Evolutionary conservation across 768 basidiomycete species (phyloP).

Genomic region (Tylopilus felleus): DNA sequence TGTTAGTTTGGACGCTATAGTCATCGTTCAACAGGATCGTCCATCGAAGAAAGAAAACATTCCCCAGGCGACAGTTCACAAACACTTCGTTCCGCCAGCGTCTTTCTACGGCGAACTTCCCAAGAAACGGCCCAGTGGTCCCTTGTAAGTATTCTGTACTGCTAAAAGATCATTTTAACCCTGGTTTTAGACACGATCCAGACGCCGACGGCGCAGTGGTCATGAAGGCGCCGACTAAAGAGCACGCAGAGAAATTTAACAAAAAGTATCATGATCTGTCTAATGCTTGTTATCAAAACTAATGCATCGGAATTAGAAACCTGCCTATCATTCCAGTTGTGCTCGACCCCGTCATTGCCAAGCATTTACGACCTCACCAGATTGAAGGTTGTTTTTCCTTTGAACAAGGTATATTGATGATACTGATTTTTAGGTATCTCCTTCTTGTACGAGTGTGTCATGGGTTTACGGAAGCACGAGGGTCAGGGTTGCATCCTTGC

Average conservation of each 20-base stretch:
- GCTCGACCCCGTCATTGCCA: slow-evolving; percentile 79
- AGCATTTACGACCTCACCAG: slow-evolving; percentile 83
- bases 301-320: slow-evolving; percentile 40
- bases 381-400: slow-evolving; percentile 58
- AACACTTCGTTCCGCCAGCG: slow-evolving; percentile 47
- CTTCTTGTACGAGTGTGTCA: slow-evolving; percentile 95
- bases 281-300: slow-evolving; percentile 1
- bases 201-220: slow-evolving; percentile 73
- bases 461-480: slow-evolving; percentile 90
- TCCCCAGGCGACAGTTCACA: slow-evolving; percentile 9
- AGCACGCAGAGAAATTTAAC: slow-evolving; percentile 64
- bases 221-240: slow-evolving; percentile 74
- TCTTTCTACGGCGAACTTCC: slow-evolving; percentile 58
- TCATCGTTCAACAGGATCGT: neutral
- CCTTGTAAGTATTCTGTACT: slow-evolving; percentile 15
- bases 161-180: neutral
- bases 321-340: slow-evolving; percentile 76
- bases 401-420: neutral
- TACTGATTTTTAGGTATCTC: slow-evolving; percentile 51
- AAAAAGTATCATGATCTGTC: slow-evolving; percentile 49
- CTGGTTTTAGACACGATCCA: slow-evolving; percentile 65
- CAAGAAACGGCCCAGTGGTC: slow-evolving; percentile 27
- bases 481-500: slow-evolving; percentile 94
- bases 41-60: slow-evolving; percentile 22
- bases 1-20: slow-evolving; percentile 8